phyloP scores from a whole-genome alignment of 805 yeast genomes.

The Blastobotrys attinorum region DNA sequence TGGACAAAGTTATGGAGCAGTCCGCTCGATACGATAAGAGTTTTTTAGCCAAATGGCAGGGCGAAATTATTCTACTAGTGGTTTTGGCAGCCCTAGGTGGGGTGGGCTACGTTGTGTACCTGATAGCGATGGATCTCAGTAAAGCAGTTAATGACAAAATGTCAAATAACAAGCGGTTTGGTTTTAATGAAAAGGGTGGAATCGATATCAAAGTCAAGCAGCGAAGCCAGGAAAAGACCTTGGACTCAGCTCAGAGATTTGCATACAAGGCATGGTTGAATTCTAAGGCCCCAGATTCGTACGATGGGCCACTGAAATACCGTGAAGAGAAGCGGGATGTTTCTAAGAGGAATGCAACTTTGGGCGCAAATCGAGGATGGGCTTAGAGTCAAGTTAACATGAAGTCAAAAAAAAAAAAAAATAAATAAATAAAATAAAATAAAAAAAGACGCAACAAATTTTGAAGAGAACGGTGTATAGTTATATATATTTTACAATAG shows the following conservation, averaged over 20 bases:
- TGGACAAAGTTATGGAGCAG: no score
- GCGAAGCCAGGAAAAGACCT: conserved; percentile 7
- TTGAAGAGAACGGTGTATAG: no score
- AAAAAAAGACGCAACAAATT: no score
- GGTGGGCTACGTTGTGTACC: conserved; percentile 15
- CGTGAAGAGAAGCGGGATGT: not conserved
- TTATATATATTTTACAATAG: not conserved
- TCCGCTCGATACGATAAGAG: no score
- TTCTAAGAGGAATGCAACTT: not conserved
- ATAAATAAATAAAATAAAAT: no score
- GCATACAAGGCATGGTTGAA: conserved; percentile 9
- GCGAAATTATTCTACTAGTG: conserved; percentile 7
- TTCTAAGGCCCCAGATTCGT: conserved; percentile 7
- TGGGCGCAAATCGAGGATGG: conserved; percentile 7
- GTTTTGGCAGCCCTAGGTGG: conserved; percentile 7
- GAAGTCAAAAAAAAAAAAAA: no score
- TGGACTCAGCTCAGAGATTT: conserved; percentile 11
- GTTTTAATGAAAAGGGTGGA: conserved; percentile 13
- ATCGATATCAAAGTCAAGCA: conserved; percentile 12
- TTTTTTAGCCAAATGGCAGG: no score
- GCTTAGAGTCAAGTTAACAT: no score
- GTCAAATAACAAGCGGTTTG: conserved; percentile 11
- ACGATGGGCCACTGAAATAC: conserved; percentile 5
- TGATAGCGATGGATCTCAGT: conserved; percentile 7
- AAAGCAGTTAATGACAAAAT: conserved; percentile 12